Evolutionary conservation across 2,329 filamentous ascomycete genomes (phyloP), one percentile per base, ranked within the genome.

Genomic region (Chrysoporthe deuterocubensis): DNA sequence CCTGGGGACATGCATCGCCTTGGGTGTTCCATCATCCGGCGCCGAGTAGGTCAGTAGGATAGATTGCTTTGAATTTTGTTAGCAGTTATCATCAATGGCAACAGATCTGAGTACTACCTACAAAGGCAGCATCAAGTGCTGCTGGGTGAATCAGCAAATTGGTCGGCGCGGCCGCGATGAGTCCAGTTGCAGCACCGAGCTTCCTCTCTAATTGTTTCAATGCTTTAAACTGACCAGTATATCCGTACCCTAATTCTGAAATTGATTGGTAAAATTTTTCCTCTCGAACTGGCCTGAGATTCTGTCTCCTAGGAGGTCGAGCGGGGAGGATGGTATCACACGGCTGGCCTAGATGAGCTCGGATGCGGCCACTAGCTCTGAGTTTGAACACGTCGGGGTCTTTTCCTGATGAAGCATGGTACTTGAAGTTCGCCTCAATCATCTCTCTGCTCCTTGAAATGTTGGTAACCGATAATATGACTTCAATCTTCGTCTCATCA

Each of bases 381-480:
- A 56, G 50, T 44, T 64, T 54, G 48, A 37, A 37, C n/a, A 26
- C 37, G 43, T 62, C 44, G n/a, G 44, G 37, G 26, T 52, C 16
- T 54, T n/a, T 54, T 6, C 50, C 50, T n/a, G 50, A 16, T 37
- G 37, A 16, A 16, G 21, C 2, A 5, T 64, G 9, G 8, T 57
- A 40, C 42, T 21, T 43, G 63, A 58, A 48, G 54, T 50, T 43
- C 21, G 58, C 58, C 63, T 48, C 63, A 32, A 59, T 60, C 32
- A 18, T 18, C 50, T 42, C 32, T 32, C 26, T 32, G 7, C 50
- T 2, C 21, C 50, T 54, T n/a, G n/a, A 21, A n/a, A 54, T 32
- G 26, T 54, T 32, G 14, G 50, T 54, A 13, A 54, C 2, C 14
- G 50, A 54, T 4, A 54, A n/a, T 4, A 54, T 54, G 16, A 54